phyloP scores from a whole-genome alignment of 192 early-diverging fungal genomes.

The Gigaspora rosea region DNA sequence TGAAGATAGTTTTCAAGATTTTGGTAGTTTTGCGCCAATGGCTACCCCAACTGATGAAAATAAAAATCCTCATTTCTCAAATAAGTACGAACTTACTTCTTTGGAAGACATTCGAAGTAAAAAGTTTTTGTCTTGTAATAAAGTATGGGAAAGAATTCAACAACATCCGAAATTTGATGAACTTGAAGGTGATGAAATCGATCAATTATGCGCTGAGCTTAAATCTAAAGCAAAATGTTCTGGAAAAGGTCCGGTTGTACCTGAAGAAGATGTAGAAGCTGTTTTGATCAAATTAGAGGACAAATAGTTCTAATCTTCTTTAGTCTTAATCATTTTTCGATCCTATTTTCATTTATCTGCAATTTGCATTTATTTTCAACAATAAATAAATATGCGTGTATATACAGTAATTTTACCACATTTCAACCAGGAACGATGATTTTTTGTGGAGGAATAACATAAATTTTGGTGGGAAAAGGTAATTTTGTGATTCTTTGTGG shows the following conservation, averaged over 20 bases:
- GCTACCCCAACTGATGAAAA: conserved; percentile 15
- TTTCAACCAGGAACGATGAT: no score
- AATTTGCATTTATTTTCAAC: no score
- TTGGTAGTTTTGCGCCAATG: conserved; percentile 31
- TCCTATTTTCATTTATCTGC: no score
- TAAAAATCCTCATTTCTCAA: not conserved
- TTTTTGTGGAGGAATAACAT: no score
- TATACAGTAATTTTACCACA: no score
- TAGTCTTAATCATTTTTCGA: no score
- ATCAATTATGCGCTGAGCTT: conserved; percentile 49
- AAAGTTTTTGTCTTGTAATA: conserved; percentile 32
- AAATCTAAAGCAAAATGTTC: conserved; percentile 61
- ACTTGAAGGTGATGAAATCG: conserved; percentile 53
- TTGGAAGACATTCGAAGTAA: conserved; percentile 24
- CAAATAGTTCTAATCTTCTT: not conserved
- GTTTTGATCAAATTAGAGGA: conserved; percentile 27
- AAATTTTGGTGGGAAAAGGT: no score
- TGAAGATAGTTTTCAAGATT: conserved; percentile 25
- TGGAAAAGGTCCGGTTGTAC: conserved; percentile 57
- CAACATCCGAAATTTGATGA: conserved; percentile 63
- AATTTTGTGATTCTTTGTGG: no score
- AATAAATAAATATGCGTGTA: no score
- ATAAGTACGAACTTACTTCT: not conserved
- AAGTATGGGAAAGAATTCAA: conserved; percentile 59
- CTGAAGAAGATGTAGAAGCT: conserved; percentile 43